A percentile compares a stretch with the other conserved stretches of the same genome.
These are phyloP conservation scores for Nothophaeocryptopus gaeumannii DNA, from an alignment of 2,329 filamentous ascomycete species.

Conservation along the genomic window DNA sequence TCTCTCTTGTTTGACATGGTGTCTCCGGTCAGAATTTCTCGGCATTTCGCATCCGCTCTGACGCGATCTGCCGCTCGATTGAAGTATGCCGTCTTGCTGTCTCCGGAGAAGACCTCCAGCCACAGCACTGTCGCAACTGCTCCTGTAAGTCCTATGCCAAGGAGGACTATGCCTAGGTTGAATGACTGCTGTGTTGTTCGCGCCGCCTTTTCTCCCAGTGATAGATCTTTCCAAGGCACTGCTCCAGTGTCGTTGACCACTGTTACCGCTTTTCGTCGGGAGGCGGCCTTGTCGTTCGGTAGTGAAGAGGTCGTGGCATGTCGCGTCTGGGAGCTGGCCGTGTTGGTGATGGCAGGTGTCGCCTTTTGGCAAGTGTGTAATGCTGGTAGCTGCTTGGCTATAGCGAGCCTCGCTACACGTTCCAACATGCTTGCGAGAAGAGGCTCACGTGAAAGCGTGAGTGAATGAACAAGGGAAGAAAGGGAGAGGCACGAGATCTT, in stretches of 20 bases:
- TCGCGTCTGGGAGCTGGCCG: constrained; percentile 8
- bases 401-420: constrained; percentile 5
- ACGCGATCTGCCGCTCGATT: constrained; percentile 81
- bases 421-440: constrained; percentile 15
- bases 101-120: constrained; percentile 75
- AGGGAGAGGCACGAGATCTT: too few relatives aligned
- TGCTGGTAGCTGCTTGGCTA: constrained; percentile 12
- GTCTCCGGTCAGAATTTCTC: constrained; percentile 68
- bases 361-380: constrained; percentile 14
- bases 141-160: constrained; percentile 72
- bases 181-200: constrained; percentile 86
- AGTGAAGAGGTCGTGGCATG: constrained; percentile 25
- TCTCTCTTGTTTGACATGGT: constrained; percentile 55
- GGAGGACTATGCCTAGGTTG: constrained; percentile 75
- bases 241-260: constrained; percentile 82
- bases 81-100: constrained; percentile 84
- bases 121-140: constrained; percentile 77
- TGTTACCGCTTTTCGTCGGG: constrained; percentile 69
- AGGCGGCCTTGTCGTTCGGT: constrained; percentile 35
- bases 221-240: constrained; percentile 77
- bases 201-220: constrained; percentile 71
- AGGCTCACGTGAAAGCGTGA: constrained; percentile 1
- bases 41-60: constrained; percentile 67
- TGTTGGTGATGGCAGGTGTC: constrained; percentile 3
- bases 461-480: neutral